Base-by-base conservation (phyloP, 2,329 filamentous ascomycete genomes). In the Talaromyces sp. region DNA sequence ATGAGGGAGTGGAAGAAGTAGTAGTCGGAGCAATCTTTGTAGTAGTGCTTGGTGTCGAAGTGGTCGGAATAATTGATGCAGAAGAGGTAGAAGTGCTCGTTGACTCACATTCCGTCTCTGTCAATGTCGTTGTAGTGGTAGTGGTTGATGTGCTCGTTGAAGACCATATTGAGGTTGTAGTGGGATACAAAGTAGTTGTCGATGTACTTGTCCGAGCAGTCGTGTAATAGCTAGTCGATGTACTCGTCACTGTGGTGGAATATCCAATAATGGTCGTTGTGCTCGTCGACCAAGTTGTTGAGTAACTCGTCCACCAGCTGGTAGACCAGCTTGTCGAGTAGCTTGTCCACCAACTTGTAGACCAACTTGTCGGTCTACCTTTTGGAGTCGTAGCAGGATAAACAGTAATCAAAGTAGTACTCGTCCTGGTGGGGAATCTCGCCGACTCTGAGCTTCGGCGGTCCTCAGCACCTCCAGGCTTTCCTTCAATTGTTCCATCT, bases 251-350 rank as follows among this genome's bases (percentile, higher is more conserved):
- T n/a, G 37, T 60, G 19, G 43, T 48, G 13, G 64, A 22, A 22
- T 22, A 22, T 22, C 22, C 22, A 22, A 22, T 65, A 14, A 24
- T 22, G 16, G 37, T 60, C 10, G 47, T 43, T 27, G 52, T 65
- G 33, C 37, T 59, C n/a, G 64, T 57, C n/a, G 48, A 27, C 37
- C 52, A 22, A 13, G 22, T 56, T 58, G 50, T 63, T 3, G 52
- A 57, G 31, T 37, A 47, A 48, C 33, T 41, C 22, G 47, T 62
- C 31, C 19, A 54, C 22, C 22, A 22, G 22, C 19, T 52, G 11
- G 48, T 54, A 4, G 16, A 39, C 33, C 14, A 45, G 13, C 57
- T 60, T 22, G 57, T 60, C 5, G 31, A 60, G 16, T 24, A 60
- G 16, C 22, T 47, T 5, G 57, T 60, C 39, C 22, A 60, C 24